A percentile compares a stretch with the other conserved stretches of the same genome.
phyloP scores from a whole-genome alignment of 2,329 filamentous ascomycete species.

The Lasiodiplodia theobromae region DNA sequence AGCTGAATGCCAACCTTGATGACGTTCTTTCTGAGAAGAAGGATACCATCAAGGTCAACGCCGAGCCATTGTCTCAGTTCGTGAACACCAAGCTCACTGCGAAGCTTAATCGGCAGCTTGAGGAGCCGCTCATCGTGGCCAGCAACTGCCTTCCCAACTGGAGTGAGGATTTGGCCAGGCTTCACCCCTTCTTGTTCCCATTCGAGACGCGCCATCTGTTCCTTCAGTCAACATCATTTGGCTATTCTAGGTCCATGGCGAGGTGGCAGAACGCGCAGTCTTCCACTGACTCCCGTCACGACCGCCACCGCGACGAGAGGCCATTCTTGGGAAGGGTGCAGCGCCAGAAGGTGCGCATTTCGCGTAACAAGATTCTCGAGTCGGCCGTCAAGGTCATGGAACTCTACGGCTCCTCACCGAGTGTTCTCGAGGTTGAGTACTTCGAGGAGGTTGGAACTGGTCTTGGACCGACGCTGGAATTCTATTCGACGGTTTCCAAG shows the following conservation, averaged over 20 bases:
- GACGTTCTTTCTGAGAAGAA: conserved; percentile 85
- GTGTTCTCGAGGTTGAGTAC: conserved; percentile 95
- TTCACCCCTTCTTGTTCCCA: conserved; percentile 96
- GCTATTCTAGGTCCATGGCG: conserved; percentile 96
- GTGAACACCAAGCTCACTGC: conserved; percentile 98
- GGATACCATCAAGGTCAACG: conserved; percentile 72
- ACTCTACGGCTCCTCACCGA: conserved; percentile 94
- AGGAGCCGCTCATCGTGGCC: conserved; percentile 95
- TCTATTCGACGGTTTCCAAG: conserved; percentile 96
- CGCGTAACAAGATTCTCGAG: conserved; percentile 90
- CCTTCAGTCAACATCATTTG: conserved; percentile 96
- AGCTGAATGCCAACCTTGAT: conserved; percentile 90
- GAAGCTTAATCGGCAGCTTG: conserved; percentile 94
- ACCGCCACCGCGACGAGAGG: conserved; percentile 84
- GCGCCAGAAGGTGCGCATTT: conserved; percentile 97
- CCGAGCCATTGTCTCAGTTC: conserved; percentile 89
- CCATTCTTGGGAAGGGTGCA: conserved; percentile 91
- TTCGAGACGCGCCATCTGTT: conserved; percentile 98
- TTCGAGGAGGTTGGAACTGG: conserved; percentile 98
- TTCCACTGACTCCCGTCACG: conserved; percentile 79
- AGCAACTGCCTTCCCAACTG: conserved; percentile 95
- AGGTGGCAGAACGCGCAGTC: conserved; percentile 94
- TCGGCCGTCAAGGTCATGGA: conserved; percentile 99
- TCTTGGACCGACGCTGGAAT: conserved; percentile 92
- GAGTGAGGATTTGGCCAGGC: conserved; percentile 91